Evolutionary conservation across 495 filamentous ascomycete species (phyloP), one percentile per base, ranked within the genome.

Genomic region (Talaromyces thailandensis): DNA sequence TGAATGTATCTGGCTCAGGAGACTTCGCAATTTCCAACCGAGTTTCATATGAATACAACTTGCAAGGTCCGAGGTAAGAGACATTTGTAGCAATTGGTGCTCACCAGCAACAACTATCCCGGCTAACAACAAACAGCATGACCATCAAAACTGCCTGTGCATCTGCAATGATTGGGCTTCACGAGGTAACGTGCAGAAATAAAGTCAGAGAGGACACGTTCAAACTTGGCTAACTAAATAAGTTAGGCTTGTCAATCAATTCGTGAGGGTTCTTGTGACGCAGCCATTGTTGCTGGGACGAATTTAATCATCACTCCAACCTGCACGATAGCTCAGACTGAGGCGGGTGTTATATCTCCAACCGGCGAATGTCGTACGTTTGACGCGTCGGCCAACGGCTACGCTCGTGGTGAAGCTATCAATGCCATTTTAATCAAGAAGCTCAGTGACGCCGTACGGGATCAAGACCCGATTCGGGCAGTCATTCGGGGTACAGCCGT

Each of bases 321-420:
- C 0, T 69, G 71, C 64, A 70, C 66, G 0, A 61, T 67, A 0
- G 61, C 64, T 11, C 68, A 77, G 61, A 64, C 67, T 0, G 68
- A 76, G 11, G 65, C 68, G 16, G 56, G 57, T 6, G 69, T 75
- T 1, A 16, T 79, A 7, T 73, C 66, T 3, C 59, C 66, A 28
- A 51, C 32, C 21, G 61, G 61, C 6, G 25, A 63, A 6, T 89
- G 82, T 50, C 77, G 82, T 62, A 81, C 82, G 0, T 92, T 88
- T 62, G 85, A 88, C 66, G 73, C 75, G 1, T 62, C 71, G 3
- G 88, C 86, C 0, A 79, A 86, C 63, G 89, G 88, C 0, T 91
- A 86, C 65, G 85, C 73, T 0, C 79, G 87, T 18, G 88, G 78
- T 14, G 88, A 91, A 63, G 73, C 71, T 0, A 64, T 79, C 18